Conservation (phyloP, 208 protist genomes). For the Trichomonas tenax region DNA sequence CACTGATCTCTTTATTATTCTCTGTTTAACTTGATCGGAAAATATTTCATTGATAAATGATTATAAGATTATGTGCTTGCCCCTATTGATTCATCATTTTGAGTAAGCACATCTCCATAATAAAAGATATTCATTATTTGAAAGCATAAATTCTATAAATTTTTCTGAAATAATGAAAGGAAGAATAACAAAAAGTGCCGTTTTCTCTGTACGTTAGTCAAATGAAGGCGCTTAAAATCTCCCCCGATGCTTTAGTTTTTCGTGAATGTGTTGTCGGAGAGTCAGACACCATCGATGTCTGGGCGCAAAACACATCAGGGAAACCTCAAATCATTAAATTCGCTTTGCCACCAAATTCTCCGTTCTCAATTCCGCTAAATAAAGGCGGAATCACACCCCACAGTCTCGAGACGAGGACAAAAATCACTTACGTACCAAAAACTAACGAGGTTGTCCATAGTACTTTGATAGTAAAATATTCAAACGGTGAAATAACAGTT, state of each 20-base stretch:
- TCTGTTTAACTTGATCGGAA: no score
- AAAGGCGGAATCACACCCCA: neutral
- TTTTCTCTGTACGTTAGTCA: neutral
- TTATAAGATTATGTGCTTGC: no score
- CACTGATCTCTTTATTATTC: neutral
- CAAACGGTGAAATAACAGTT: neutral
- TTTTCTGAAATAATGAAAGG: no score
- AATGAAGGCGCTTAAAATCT: neutral
- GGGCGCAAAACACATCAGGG: neutral
- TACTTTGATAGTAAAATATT: neutral
- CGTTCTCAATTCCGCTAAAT: neutral
- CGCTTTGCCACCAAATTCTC: neutral
- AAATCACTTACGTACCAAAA: neutral
- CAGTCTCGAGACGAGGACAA: neutral
- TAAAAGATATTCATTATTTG: no score
- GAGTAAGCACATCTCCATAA: no score
- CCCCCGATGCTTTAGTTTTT: neutral
- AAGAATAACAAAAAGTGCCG: no score
- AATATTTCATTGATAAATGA: no score
- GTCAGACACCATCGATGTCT: neutral
- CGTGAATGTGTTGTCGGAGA: neutral
- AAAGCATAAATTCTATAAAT: no score
- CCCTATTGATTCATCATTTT: no score
- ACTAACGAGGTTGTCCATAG: neutral
- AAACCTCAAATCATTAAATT: neutral